phyloP scores from a whole-genome alignment of 371 early-diverging fungal species.

The Rhizomucor pusillus region DNA sequence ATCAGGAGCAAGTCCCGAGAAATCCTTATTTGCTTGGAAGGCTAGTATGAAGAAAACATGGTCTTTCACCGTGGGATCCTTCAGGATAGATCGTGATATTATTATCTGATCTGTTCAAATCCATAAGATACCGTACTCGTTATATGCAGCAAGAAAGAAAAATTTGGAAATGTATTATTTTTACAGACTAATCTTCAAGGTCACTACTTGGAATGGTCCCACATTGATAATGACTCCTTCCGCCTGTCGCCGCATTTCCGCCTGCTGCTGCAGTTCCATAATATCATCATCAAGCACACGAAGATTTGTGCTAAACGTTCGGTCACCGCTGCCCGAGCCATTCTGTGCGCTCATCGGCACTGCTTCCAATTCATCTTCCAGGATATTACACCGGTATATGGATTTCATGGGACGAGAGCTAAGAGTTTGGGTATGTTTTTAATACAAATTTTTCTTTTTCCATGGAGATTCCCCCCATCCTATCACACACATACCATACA shows the following conservation, averaged over 20 bases:
- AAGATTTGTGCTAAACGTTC: constrained; percentile 39
- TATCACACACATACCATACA: constrained; percentile 57
- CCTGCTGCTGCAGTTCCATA: constrained; percentile 30
- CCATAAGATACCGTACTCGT: too few species aligned
- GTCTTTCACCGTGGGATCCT: too few species aligned
- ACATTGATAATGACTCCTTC: constrained; percentile 43
- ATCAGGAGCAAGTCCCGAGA: too few species aligned
- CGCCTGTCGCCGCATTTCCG: constrained; percentile 20
- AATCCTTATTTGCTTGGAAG: too few species aligned
- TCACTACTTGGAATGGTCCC: constrained; percentile 64
- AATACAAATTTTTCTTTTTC: not conserved
- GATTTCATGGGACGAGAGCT: constrained; percentile 46
- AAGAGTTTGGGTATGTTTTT: constrained; percentile 23
- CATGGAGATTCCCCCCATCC: too few species aligned
- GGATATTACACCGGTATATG: constrained; percentile 68
- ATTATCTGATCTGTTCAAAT: too few species aligned
- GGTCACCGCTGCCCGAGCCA: constrained; percentile 8
- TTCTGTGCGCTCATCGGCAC: constrained; percentile 18
- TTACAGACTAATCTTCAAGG: constrained; percentile 48
- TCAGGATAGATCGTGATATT: too few species aligned
- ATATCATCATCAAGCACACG: constrained; percentile 39
- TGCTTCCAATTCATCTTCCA: constrained; percentile 65
- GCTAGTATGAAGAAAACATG: too few species aligned
- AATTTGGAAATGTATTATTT: not conserved
- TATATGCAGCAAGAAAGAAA: too few species aligned